Evolutionary conservation across 345 rosid species (phyloP).

Genomic region (Anacardium occidentale): DNA sequence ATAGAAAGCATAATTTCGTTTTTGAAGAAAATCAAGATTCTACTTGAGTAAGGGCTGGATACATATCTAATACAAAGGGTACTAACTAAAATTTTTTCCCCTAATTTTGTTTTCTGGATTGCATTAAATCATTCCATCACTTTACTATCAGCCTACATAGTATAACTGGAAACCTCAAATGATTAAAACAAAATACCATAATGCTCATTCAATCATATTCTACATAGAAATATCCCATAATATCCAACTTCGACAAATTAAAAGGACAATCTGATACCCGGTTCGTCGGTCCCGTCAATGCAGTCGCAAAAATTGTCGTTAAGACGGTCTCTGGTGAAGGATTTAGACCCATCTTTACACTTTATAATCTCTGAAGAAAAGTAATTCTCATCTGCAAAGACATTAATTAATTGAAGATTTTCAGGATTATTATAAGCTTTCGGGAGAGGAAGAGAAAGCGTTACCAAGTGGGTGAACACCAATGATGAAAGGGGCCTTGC

Average conservation of each 20-base stretch:
- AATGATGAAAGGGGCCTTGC: slow-evolving; percentile 33
- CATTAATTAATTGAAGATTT: background rate
- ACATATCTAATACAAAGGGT: background rate
- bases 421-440: background rate
- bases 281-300: slow-evolving; percentile 92
- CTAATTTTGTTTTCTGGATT: too few relatives aligned
- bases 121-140: too few relatives aligned
- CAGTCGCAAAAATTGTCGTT: slow-evolving; percentile 96
- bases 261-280: slow-evolving; percentile 48
- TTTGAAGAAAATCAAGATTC: background rate
- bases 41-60: background rate
- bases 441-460: slow-evolving; percentile 8
- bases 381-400: slow-evolving; percentile 62
- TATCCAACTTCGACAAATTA: background rate
- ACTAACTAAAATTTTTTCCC: too few relatives aligned
- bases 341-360: slow-evolving; percentile 85
- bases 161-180: too few relatives aligned
- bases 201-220: background rate
- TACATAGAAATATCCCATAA: background rate
- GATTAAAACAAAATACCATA: background rate
- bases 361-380: slow-evolving; percentile 59
- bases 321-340: slow-evolving; percentile 70
- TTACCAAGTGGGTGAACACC: slow-evolving; percentile 81
- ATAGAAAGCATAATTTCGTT: background rate
- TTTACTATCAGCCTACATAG: too few relatives aligned